Conservation (phyloP, 495 filamentous ascomycete species). For the Podospora australis region DNA sequence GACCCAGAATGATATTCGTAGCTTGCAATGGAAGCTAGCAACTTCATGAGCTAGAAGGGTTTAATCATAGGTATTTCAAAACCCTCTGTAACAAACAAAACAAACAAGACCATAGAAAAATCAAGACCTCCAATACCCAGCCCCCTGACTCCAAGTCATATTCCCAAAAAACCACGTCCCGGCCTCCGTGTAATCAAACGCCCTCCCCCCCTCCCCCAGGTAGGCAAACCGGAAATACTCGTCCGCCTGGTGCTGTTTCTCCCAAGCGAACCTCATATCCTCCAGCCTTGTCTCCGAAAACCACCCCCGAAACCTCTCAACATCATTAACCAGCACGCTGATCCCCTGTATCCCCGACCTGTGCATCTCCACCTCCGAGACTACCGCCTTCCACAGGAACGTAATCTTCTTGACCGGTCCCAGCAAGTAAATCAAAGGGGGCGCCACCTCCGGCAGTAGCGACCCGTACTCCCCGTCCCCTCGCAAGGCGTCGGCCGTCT, state of each 20-base stretch:
- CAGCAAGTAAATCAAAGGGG: slow-evolving; percentile 32
- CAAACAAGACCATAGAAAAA: too few species aligned
- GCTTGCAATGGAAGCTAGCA: too few species aligned
- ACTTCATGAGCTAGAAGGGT: too few species aligned
- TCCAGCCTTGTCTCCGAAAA: slow-evolving; percentile 15
- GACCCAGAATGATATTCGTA: too few species aligned
- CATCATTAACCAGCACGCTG: slow-evolving; percentile 26
- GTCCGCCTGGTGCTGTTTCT: slow-evolving; percentile 5
- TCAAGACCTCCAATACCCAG: slow-evolving; percentile 14
- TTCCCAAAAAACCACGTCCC: slow-evolving; percentile 27
- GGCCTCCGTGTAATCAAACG: slow-evolving; percentile 17
- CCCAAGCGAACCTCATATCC: slow-evolving; percentile 18
- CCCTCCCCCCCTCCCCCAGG: slow-evolving; percentile 4
- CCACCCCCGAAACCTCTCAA: slow-evolving; percentile 22
- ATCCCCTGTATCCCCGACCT: slow-evolving; percentile 12
- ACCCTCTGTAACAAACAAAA: too few species aligned
- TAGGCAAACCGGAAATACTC: slow-evolving; percentile 26
- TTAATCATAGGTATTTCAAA: too few species aligned
- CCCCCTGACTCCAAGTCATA: slow-evolving; percentile 20
- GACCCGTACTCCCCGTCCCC: slow-evolving; percentile 65
- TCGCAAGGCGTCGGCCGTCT: slow-evolving; percentile 66
- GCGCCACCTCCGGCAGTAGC: slow-evolving; percentile 57
- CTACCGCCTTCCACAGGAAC: slow-evolving; percentile 44
- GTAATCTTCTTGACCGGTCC: slow-evolving; percentile 4
- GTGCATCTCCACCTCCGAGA: not conserved